Percentiles rank a stretch among this genome's conserved stretches.
Conservation (phyloP, 148 eudicot genomes). For the Beta vulgaris region DNA sequence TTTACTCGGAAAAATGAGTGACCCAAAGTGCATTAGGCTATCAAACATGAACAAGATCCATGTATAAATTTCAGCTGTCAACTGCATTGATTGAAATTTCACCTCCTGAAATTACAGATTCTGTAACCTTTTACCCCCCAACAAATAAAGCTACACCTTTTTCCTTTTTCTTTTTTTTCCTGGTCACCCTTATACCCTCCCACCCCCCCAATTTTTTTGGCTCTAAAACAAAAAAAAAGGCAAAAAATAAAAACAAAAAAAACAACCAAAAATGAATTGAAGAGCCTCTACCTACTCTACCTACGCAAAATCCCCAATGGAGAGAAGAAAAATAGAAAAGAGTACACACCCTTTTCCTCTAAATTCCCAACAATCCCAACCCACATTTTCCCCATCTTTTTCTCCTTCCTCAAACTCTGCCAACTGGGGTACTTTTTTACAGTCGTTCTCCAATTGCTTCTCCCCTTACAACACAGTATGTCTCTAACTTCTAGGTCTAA, state of each 20-base stretch:
- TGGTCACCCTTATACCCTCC: constrained; percentile 4
- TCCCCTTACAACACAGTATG: neutral
- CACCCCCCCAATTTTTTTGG: too few relatives aligned
- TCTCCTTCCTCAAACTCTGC: constrained; percentile 8
- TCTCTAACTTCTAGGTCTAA: neutral
- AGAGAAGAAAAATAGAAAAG: constrained; percentile 19
- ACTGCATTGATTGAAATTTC: constrained; percentile 41
- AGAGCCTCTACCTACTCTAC: constrained; percentile 46
- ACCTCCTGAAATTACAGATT: constrained; percentile 52
- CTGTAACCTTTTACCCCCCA: constrained; percentile 41
- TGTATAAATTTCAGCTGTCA: constrained; percentile 34
- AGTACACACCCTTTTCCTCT: constrained; percentile 15
- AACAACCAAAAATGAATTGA: constrained; percentile 58
- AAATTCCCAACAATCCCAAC: constrained; percentile 30
- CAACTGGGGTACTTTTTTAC: neutral
- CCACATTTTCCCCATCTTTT: constrained; percentile 19
- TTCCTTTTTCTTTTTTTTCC: neutral
- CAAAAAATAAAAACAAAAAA: constrained; percentile 30
- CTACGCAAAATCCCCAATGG: constrained; percentile 46
- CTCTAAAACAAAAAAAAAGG: constrained; percentile 28
- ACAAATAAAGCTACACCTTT: constrained; percentile 26
- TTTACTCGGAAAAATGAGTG: neutral
- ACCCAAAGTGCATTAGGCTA: neutral
- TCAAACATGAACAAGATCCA: neutral
- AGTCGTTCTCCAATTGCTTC: neutral